Evolutionary conservation across 164 flowering plant species (phyloP), one percentile per base, ranked within the genome.

Genomic region (Tetracentron sinense): DNA sequence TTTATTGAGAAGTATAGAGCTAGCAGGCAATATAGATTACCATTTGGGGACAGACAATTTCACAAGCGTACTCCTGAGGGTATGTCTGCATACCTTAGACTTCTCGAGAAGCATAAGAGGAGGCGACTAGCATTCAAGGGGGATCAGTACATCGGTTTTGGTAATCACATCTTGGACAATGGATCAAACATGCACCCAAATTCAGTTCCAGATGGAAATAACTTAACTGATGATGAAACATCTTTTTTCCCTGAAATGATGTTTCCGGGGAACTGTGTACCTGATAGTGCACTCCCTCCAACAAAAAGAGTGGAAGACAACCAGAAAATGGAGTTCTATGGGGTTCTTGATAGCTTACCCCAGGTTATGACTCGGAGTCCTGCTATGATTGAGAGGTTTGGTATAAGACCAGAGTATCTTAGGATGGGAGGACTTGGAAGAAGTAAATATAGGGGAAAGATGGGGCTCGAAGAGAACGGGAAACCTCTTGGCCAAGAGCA

Each of bases 371-470:
- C 91, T 64, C 81, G 79, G 77, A 83, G 79, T 77, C 79, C 92
- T 71, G 85, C 86, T 58, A 82, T 86, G 96, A 83, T 89, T 52
- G 99, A 94, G 80, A 86, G 93, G 77, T 90, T 94, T 72, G 97
- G 96, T 47, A 82, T 87, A 56, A 83, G 78, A 74, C 86, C 93
- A 54, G 96, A 89, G 50, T 77, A 83, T 76, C 83, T 80, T 26
- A 70, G 75, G 70, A 72, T 77, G 65, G 98, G 84, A 35, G 98
- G 84, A 35, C 79, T 78, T 47, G 80, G 82, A 62, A 79, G 87
- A 69, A 79, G 67, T 74, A 83, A 76, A 66, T 71, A 56, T 69
- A 81, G 77, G 64, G 84, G 88, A 42, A 87, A 69, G 77, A 77
- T 62, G 65, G 86, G 79, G 33, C 65, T 68, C 33, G 85, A 74